Percentiles rank a stretch among this genome's conserved stretches.
These are phyloP conservation scores for Botrytis cinerea DNA, from an alignment of 2,329 filamentous ascomycete genomes.

Conservation along the genomic window DNA sequence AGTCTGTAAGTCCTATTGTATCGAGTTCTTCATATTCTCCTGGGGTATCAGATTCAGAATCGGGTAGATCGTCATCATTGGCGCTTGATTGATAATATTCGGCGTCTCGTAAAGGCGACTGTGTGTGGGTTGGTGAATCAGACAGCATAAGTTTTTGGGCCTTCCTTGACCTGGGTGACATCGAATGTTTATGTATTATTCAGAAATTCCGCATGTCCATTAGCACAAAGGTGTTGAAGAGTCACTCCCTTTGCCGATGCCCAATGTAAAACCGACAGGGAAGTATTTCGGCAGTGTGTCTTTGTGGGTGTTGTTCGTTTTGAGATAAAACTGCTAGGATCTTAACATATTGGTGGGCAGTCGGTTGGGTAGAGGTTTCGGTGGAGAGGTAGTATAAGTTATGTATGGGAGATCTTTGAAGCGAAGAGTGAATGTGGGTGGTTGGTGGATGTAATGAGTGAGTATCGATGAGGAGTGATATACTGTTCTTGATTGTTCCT, in stretches of 20 bases:
- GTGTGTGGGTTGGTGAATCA: slow-evolving; percentile 17
- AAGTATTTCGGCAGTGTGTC: not conserved
- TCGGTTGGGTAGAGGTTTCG: slow-evolving; percentile 9
- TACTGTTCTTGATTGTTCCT: not conserved
- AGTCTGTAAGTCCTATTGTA: slow-evolving; percentile 47
- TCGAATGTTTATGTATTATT: slow-evolving; percentile 15
- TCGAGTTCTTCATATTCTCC: slow-evolving; percentile 3
- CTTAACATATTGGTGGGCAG: slow-evolving; percentile 3
- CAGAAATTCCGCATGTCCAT: slow-evolving; percentile 6
- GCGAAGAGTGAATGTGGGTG: not conserved
- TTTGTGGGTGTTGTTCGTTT: not conserved
- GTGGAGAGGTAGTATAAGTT: not conserved
- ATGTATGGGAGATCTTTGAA: slow-evolving; percentile 19
- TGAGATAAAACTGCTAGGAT: slow-evolving; percentile 5
- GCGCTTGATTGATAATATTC: not conserved
- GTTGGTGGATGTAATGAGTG: not conserved
- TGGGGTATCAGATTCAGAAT: slow-evolving; percentile 6
- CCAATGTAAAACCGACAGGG: not conserved
- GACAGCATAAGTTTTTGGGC: slow-evolving; percentile 22
- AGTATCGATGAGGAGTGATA: not conserved
- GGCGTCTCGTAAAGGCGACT: slow-evolving; percentile 9
- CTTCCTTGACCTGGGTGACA: slow-evolving; percentile 16
- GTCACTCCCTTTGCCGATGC: slow-evolving; percentile 5
- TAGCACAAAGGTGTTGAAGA: not conserved
- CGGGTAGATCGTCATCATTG: slow-evolving; percentile 11